Evolutionary conservation across 2,329 filamentous ascomycete species (phyloP).

Genomic region (Macrophomina tecta): DNA sequence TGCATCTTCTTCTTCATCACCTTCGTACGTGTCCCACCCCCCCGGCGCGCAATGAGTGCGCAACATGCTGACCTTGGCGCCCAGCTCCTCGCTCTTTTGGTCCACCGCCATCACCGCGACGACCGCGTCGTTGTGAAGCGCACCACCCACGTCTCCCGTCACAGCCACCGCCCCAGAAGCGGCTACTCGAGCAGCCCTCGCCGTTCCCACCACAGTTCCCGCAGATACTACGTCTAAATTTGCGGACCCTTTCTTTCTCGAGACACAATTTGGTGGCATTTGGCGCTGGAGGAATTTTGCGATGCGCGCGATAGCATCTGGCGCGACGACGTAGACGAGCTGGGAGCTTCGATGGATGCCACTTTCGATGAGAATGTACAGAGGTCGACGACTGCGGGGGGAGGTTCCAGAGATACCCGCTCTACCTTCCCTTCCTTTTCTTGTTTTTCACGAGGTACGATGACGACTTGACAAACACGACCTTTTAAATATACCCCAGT

Average conservation of each 20-base stretch:
- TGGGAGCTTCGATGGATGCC: not conserved
- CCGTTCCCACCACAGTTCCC: slow-evolving; percentile 46
- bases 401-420: not conserved
- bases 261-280: not conserved
- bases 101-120: slow-evolving; percentile 53
- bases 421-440: not conserved
- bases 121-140: slow-evolving; percentile 61
- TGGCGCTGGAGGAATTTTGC: slow-evolving; percentile 17
- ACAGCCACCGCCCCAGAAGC: slow-evolving; percentile 35
- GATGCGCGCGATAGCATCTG: slow-evolving; percentile 8
- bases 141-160: slow-evolving; percentile 54
- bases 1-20: slow-evolving; percentile 80
- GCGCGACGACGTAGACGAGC: not conserved
- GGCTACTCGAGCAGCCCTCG: slow-evolving; percentile 43
- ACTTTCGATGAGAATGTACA: slow-evolving; percentile 9
- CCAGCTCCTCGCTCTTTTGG: slow-evolving; percentile 66
- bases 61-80: slow-evolving; percentile 33
- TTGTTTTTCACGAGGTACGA: slow-evolving; percentile 7
- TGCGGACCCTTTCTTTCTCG: not conserved
- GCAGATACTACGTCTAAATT: slow-evolving; percentile 39
- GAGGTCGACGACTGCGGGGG: not conserved
- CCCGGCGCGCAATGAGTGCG: slow-evolving; percentile 10
- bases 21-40: slow-evolving; percentile 57
- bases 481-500: slow-evolving; percentile 24
- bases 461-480: slow-evolving; percentile 12